Evolutionary conservation across 371 early-diverging fungal species (phyloP), one percentile per base, ranked within the genome.

Genomic region (Apophysomyces trapeziformis): DNA sequence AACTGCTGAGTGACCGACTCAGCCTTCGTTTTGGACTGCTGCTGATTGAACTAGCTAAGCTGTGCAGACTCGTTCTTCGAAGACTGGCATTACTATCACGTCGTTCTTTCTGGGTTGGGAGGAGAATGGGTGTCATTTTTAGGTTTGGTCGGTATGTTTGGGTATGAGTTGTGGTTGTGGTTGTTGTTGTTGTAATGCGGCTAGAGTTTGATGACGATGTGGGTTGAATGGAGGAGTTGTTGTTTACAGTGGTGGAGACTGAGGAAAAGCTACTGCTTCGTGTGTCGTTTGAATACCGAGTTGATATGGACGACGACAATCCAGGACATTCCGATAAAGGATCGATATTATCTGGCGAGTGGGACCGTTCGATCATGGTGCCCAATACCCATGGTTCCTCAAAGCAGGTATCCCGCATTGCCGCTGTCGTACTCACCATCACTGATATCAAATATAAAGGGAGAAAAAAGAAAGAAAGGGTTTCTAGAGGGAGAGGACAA

Each of bases 201-300:
- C 26, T 26, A 26, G 26, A 26, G 26, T 26, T 26, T 26, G 26
- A 26, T 26, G 26, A 26, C 1, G 21, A 4, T 18, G 50, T 50
- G 9, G 50, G 21, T 9, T 50, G 50, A 18, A 26, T 50, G 9
- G 50, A 50, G 21, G 50, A 26, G 26, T 26, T 50, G 50, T n/a
- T 50, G 21, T 50, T n/a, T 50, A 47, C 36, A 36, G 66, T 67
- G 57, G 75, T 54, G 65, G 78, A 68, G 58, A 78, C 61, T 61
- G 73, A 56, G 50, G 65, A 65, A 68, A 72, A 47, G 60, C 66
- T 82, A 73, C 63, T 78, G 65, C 63, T 72, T 60, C 54, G 70
- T 68, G 56, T 74, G 47, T 63, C 72, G 60, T 70, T 74, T 37
- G 56, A 59, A 50, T 63, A 58, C 50, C 61, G 54, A 18, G 60